These are phyloP conservation scores for Salvia hispanica DNA, from an alignment of 257 asterid species.

Conservation along the genomic window DNA sequence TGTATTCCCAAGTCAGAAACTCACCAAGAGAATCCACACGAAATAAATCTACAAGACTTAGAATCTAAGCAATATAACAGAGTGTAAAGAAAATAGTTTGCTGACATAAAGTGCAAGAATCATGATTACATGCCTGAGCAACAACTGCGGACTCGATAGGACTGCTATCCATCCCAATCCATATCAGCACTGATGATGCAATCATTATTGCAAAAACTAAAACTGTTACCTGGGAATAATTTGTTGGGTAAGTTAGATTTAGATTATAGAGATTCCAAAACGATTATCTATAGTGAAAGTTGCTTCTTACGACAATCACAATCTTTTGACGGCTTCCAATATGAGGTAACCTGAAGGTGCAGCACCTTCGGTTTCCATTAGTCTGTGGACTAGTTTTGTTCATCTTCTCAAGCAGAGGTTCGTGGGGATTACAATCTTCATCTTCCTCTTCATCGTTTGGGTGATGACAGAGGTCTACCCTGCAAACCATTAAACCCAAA, in stretches of 20 bases:
- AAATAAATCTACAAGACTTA: background rate
- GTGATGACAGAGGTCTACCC: slow-evolving; percentile 99
- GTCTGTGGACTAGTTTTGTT: slow-evolving; percentile 43
- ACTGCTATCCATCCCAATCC: slow-evolving; percentile 72
- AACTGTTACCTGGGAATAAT: slow-evolving; percentile 61
- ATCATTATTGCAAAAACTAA: slow-evolving; percentile 66
- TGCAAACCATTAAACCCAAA: slow-evolving; percentile 43
- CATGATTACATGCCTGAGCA: slow-evolving; percentile 65
- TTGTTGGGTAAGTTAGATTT: slow-evolving; percentile 24
- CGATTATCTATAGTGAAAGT: slow-evolving; percentile 1
- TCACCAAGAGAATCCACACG: background rate
- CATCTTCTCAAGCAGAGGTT: slow-evolving; percentile 66
- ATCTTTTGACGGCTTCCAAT: slow-evolving; percentile 91
- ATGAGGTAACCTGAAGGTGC: slow-evolving; percentile 49
- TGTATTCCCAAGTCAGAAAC: background rate
- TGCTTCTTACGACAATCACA: slow-evolving; percentile 69
- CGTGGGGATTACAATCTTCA: slow-evolving; percentile 61
- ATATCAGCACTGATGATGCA: slow-evolving; percentile 72
- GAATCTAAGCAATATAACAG: slow-evolving; percentile 8
- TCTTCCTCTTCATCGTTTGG: slow-evolving; percentile 87
- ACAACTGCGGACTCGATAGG: slow-evolving; percentile 64
- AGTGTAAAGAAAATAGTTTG: slow-evolving; percentile 7
- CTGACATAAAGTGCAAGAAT: slow-evolving; percentile 14
- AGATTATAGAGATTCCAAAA: slow-evolving; percentile 18
- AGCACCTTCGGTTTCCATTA: slow-evolving; percentile 57